Conservation (phyloP, 352 stramenopile genomes). For the Phytophthora kernoviae region DNA sequence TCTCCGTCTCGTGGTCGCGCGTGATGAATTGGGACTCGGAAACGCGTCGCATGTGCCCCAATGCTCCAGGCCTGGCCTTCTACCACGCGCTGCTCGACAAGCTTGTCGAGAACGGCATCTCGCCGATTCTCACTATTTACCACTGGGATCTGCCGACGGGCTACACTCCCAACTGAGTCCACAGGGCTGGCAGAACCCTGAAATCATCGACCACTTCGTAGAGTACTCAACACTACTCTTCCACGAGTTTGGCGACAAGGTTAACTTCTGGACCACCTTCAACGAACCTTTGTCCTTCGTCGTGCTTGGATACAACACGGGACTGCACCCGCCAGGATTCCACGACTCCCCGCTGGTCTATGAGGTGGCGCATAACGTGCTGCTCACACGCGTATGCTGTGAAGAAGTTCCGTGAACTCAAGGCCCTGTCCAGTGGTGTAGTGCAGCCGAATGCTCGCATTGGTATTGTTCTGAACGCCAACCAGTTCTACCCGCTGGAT, state of each 20-base stretch:
- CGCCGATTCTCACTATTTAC: slow-evolving; percentile 24
- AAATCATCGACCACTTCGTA: slow-evolving; percentile 69
- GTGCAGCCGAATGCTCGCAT: slow-evolving; percentile 69
- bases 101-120: slow-evolving; percentile 18
- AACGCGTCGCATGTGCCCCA: slow-evolving; percentile 52
- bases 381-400: slow-evolving; percentile 90
- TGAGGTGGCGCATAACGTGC: slow-evolving; percentile 79
- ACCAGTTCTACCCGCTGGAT: slow-evolving; percentile 78
- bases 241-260: slow-evolving; percentile 86
- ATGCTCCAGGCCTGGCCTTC: slow-evolving; percentile 85
- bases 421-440: slow-evolving; percentile 30
- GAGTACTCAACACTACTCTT: slow-evolving; percentile 93
- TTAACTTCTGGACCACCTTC: slow-evolving; percentile 94
- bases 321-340: slow-evolving; percentile 43
- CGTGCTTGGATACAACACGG: slow-evolving; percentile 85
- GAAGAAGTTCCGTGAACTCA: slow-evolving; percentile 81
- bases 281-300: slow-evolving; percentile 92
- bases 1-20: slow-evolving; percentile 86
- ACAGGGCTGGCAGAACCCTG: slow-evolving; percentile 13
- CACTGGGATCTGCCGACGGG: slow-evolving; percentile 26
- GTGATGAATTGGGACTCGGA: slow-evolving; percentile 80
- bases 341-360: slow-evolving; percentile 42
- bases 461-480: slow-evolving; percentile 89
- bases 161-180: slow-evolving; percentile 41
- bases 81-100: slow-evolving; percentile 43